Conservation (phyloP, 495 filamentous ascomycete species). For the Hypoxylon crocopeplum region DNA sequence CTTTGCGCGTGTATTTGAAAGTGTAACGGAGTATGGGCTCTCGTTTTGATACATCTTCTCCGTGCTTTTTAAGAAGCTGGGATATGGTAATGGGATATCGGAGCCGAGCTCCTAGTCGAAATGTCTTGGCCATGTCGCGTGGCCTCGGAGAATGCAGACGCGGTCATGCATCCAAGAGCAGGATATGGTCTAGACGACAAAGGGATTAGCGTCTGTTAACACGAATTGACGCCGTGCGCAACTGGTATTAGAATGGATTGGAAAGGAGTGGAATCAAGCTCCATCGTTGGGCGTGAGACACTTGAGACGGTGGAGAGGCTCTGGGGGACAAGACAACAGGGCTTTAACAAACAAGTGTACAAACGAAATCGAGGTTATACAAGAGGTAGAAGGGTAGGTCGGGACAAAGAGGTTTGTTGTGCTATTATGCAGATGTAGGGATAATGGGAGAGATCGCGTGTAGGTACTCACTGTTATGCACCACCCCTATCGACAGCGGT, state of each 20-base stretch:
- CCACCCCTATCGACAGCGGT: slow-evolving; percentile 32
- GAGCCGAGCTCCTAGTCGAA: slow-evolving; percentile 63
- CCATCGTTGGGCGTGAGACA: background rate
- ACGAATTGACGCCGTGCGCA: too few species aligned
- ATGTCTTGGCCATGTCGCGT: slow-evolving; percentile 45
- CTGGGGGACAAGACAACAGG: background rate
- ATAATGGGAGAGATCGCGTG: background rate
- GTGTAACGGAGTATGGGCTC: slow-evolving; percentile 82
- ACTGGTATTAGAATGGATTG: background rate
- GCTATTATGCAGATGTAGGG: background rate
- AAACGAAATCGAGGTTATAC: background rate
- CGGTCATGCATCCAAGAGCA: slow-evolving; percentile 7
- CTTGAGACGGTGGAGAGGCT: background rate
- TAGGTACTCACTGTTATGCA: slow-evolving; percentile 11
- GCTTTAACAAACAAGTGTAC: background rate
- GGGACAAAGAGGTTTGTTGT: slow-evolving; percentile 8
- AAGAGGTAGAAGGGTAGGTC: background rate
- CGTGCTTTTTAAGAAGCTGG: slow-evolving; percentile 76
- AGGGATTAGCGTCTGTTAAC: slow-evolving; percentile 2
- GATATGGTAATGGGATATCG: slow-evolving; percentile 96
- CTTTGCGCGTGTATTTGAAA: slow-evolving; percentile 74
- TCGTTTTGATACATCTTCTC: slow-evolving; percentile 75
- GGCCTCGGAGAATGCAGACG: slow-evolving; percentile 4
- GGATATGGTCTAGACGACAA: slow-evolving; percentile 1
- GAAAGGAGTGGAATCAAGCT: background rate